A percentile compares a stretch with the other conserved stretches of the same genome.
Conservation (phyloP, 2,329 filamentous ascomycete genomes). For the Penicillium sp. region DNA sequence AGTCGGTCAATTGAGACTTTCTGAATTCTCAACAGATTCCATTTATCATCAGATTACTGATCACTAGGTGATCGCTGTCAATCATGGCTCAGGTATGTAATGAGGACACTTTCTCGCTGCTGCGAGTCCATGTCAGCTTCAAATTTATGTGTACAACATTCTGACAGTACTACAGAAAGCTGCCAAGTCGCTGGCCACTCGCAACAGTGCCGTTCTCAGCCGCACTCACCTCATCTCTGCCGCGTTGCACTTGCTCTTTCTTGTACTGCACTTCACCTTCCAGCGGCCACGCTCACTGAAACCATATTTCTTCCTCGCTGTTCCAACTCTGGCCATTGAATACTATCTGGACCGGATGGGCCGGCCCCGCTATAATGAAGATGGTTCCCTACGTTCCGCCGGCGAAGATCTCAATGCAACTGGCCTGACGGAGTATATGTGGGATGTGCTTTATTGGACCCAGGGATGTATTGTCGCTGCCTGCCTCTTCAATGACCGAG, state of each 20-base stretch:
- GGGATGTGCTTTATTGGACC: conserved; percentile 93
- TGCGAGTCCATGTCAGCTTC: neutral
- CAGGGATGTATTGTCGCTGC: conserved; percentile 75
- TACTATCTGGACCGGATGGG: conserved; percentile 81
- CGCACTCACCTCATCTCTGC: conserved; percentile 78
- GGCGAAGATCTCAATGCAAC: conserved; percentile 86
- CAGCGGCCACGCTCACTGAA: conserved; percentile 62
- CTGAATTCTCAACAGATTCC: neutral
- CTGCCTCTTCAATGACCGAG: conserved; percentile 76
- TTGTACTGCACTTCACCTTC: conserved; percentile 66
- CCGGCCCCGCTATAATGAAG: conserved; percentile 69
- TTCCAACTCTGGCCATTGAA: conserved; percentile 75
- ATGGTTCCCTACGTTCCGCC: conserved; percentile 66
- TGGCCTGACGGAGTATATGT: conserved; percentile 96
- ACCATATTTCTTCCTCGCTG: conserved; percentile 69
- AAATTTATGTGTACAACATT: neutral
- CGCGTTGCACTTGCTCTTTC: conserved; percentile 69
- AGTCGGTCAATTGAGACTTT: neutral
- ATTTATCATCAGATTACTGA: neutral
- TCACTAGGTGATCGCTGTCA: conserved; percentile 4
- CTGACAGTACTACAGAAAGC: conserved; percentile 44
- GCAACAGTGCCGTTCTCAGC: conserved; percentile 74
- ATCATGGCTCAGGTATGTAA: conserved; percentile 31
- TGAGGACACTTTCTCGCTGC: neutral
- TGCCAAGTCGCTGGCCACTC: conserved; percentile 65